Evolutionary conservation across 1,284 basidiomycete species (phyloP).

Genomic region (Cryptococcus wingfieldii): DNA sequence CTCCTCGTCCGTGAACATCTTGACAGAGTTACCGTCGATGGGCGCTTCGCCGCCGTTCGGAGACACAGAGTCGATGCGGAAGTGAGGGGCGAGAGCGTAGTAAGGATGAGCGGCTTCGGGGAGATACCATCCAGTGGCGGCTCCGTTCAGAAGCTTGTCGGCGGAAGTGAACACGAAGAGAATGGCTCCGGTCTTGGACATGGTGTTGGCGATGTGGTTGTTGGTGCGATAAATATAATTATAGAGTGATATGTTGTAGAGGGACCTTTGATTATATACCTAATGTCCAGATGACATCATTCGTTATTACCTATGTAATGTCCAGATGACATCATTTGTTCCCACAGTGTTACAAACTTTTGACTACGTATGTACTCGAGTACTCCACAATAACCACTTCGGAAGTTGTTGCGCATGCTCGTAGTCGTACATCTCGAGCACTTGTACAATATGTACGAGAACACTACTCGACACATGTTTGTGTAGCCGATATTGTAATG

Average conservation of each 20-base stretch:
- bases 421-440: no score
- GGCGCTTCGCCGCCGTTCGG: conserved; percentile 70
- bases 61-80: conserved; percentile 64
- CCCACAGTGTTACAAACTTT: neutral
- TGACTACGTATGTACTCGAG: no score
- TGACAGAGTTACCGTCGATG: conserved; percentile 53
- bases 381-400: no score
- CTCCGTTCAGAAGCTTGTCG: conserved; percentile 56
- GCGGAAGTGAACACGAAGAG: conserved; percentile 73
- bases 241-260: no score
- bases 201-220: conserved; percentile 1
- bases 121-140: conserved; percentile 60
- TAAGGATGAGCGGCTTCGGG: conserved; percentile 78
- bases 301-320: no score
- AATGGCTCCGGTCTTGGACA: conserved; percentile 35
- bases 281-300: no score
- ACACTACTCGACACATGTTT: no score
- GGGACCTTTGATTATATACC: no score
- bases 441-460: no score
- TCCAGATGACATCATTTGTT: no score
- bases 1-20: conserved; percentile 60
- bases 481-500: no score
- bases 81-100: conserved; percentile 60
- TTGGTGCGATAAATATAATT: neutral
- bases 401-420: no score